These are phyloP conservation scores for Trichomonas gallinae DNA, from an alignment of 208 protist genomes.

Conservation along the genomic window DNA sequence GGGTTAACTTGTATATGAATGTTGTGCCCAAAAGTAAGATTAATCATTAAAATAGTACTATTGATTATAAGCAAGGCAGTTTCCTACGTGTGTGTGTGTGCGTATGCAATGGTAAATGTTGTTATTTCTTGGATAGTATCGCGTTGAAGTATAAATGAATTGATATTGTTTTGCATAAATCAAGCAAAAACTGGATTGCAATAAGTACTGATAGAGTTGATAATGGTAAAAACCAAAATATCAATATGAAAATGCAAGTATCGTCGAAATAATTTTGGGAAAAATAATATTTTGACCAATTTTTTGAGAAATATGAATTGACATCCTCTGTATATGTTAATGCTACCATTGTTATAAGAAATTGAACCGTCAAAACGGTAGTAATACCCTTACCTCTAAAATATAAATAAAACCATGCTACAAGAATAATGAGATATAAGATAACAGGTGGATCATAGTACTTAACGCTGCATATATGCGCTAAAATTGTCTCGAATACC, in stretches of 20 bases:
- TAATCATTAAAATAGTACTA: too few species aligned
- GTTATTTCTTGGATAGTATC: not conserved
- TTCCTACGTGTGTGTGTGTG: too few species aligned
- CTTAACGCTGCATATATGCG: not conserved
- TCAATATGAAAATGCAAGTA: not conserved
- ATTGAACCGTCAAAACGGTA: not conserved
- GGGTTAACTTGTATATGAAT: too few species aligned
- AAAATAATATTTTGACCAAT: not conserved
- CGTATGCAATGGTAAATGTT: too few species aligned
- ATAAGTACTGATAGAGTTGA: not conserved
- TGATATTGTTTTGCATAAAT: not conserved
- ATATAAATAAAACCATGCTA: not conserved
- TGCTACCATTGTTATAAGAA: not conserved
- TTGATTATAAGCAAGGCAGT: too few species aligned
- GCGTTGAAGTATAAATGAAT: not conserved
- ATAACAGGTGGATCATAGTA: not conserved
- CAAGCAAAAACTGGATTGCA: not conserved
- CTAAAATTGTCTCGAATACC: not conserved
- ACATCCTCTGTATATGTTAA: not conserved
- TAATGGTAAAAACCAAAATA: not conserved
- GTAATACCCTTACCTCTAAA: not conserved
- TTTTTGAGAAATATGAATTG: not conserved
- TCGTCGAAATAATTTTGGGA: not conserved
- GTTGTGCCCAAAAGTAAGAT: too few species aligned
- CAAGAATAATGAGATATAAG: not conserved